Evolutionary conservation across 495 filamentous ascomycete genomes (phyloP).

Genomic region (Peziza echinospora): DNA sequence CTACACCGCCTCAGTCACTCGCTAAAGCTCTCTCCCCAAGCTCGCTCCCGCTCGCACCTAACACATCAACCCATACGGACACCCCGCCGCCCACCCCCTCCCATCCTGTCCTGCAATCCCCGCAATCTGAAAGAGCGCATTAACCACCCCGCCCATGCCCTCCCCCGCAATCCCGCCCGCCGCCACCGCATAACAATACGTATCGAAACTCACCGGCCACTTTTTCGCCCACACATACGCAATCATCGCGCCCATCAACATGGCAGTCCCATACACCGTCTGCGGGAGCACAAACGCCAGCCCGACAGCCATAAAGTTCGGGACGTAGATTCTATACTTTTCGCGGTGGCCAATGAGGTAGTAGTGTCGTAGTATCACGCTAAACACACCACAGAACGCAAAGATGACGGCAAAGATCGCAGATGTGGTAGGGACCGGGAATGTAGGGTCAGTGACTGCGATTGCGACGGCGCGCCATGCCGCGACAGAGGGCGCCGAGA

Average conservation of each 20-base stretch:
- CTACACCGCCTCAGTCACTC: too few species aligned
- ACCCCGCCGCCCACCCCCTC: neutral
- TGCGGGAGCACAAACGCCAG: constrained; percentile 41
- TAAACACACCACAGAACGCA: constrained; percentile 19
- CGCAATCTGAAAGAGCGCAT: constrained; percentile 32
- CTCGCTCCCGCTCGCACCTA: neutral
- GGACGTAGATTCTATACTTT: constrained; percentile 36
- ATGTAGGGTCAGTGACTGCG: constrained; percentile 37
- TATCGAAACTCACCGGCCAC: constrained; percentile 32
- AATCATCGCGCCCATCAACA: constrained; percentile 34
- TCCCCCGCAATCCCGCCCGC: constrained; percentile 48
- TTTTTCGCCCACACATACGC: constrained; percentile 38
- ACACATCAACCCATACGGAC: neutral
- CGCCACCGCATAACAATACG: constrained; percentile 43
- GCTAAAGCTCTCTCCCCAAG: neutral
- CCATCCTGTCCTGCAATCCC: constrained; percentile 25
- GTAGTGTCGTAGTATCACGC: constrained; percentile 35
- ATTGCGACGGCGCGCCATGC: constrained; percentile 44
- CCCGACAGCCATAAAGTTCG: constrained; percentile 46
- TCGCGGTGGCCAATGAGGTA: constrained; percentile 31
- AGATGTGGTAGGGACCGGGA: constrained; percentile 34
- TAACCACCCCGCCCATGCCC: constrained; percentile 41
- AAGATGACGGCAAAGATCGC: constrained; percentile 23
- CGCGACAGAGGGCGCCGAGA: constrained; percentile 37
- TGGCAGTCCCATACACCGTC: constrained; percentile 34